Evolutionary conservation across 75 land plant genomes (phyloP).

Genomic region (Picea sitchensis): DNA sequence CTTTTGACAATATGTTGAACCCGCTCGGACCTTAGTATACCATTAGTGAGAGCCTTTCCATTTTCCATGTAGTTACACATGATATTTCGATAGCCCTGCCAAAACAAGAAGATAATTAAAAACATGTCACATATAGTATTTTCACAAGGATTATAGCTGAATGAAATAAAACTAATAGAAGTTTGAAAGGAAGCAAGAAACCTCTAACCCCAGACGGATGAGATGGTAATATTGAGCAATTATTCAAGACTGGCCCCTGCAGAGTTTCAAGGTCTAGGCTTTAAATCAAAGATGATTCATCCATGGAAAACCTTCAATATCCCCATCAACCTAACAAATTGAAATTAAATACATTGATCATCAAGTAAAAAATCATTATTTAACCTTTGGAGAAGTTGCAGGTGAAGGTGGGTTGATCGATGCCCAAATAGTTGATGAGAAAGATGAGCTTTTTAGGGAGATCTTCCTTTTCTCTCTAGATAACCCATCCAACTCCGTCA

Average conservation of each 20-base stretch:
- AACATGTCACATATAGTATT: too few relatives aligned
- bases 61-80: constrained; percentile 40
- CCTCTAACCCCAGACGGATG: too few relatives aligned
- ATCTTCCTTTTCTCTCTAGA: constrained; percentile 44
- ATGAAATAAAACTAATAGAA: too few relatives aligned
- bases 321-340: too few relatives aligned
- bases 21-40: constrained; percentile 26
- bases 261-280: too few relatives aligned
- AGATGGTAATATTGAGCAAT: too few relatives aligned
- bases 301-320: constrained; percentile 16
- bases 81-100: constrained; percentile 25
- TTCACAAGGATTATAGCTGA: too few relatives aligned
- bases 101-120: too few relatives aligned
- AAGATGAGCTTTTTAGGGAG: constrained; percentile 60
- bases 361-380: constrained; percentile 58
- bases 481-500: too few relatives aligned
- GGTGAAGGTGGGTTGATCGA: constrained; percentile 59
- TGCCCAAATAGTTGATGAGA: constrained; percentile 56
- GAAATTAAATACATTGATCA: constrained; percentile 17
- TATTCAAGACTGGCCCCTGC: too few relatives aligned
- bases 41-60: constrained; percentile 29
- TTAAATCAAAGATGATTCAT: too few relatives aligned
- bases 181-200: too few relatives aligned
- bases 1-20: constrained; percentile 44
- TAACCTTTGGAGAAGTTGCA: constrained; percentile 63